phyloP scores from a whole-genome alignment of 352 stramenopile genomes.

The Plasmopara viticola region DNA sequence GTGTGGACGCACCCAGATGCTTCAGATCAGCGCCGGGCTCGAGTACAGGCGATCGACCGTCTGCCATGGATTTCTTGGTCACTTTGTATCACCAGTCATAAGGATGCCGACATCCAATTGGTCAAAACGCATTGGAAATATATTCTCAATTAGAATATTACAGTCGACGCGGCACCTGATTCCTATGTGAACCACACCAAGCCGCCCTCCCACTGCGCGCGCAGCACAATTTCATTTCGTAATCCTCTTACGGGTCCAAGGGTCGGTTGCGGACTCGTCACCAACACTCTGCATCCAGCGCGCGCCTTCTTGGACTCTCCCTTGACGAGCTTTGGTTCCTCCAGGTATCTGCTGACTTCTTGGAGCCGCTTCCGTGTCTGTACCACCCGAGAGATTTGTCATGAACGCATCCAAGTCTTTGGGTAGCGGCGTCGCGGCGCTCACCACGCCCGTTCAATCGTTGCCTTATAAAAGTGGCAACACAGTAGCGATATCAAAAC shows the following conservation, averaged over 20 bases:
- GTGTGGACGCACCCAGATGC: conserved; percentile 29
- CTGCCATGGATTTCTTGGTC: conserved; percentile 24
- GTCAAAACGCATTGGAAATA: background rate
- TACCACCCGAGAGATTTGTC: conserved; percentile 7
- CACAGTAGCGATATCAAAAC: background rate
- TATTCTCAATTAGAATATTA: background rate
- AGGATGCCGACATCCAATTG: background rate
- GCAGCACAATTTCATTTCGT: conserved; percentile 4
- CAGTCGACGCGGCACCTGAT: background rate
- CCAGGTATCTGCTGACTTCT: too few species aligned
- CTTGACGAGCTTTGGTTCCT: background rate
- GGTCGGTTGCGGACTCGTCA: too few species aligned
- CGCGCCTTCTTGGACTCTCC: too few species aligned
- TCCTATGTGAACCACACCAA: conserved; percentile 3
- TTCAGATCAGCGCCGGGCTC: conserved; percentile 39
- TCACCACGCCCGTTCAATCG: conserved; percentile 7
- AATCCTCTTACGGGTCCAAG: too few species aligned
- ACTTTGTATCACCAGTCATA: conserved; percentile 3
- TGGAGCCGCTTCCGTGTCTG: background rate
- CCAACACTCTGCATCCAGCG: too few species aligned
- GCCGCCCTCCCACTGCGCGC: conserved; percentile 6
- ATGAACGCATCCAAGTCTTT: conserved; percentile 15
- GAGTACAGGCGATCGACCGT: conserved; percentile 37
- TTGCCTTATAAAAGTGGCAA: conserved; percentile 6
- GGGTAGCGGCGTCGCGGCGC: conserved; percentile 1